Base-by-base conservation (phyloP, 148 eudicot species). In the Vaccinium vitisidaea region DNA sequence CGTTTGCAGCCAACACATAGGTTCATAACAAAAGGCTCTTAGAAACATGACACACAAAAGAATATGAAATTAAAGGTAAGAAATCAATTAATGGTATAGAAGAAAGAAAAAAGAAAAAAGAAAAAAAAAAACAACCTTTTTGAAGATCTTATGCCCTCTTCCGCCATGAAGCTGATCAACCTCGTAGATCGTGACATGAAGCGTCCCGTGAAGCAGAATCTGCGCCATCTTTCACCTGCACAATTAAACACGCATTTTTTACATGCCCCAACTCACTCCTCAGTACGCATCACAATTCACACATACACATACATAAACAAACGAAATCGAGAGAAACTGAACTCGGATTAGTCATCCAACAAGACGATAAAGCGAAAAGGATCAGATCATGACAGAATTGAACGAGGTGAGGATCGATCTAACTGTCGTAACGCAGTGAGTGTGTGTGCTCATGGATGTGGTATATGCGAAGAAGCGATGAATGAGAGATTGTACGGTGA, bases 121-220 rank as follows among this genome's bases (percentile, higher is more conserved):
- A 49, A 21, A 65, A 53, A 4, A 81, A 13, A 19, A 1, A 7
- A 23, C 70, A 84, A 95, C 98, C 97, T 93, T 94, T 56, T 90
- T 84, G 77, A 94, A 92, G 74, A 95, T 69, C 80, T 89, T 83
- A 5, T 85, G 89, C 3, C 88, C 87, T 13, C 85, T 87, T 8
- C 90, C 91, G n/a, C 50, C n/a, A 21, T 86, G 92, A n/a, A 95
- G 92, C 71, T 78, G 87, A 80, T 86, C 88, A 36, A 95, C 97
- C 87, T 95, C 97, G 63, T 23, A 93, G 79, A 95, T 89, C 18
- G 97, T 94, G 15, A 86, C 95, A 83, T 95, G 95, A 69, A 95
- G 91, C 49, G 97, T 95, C 23, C 98, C 98, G 84, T 95, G 98
- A 27, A 95, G 93, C 91, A 94, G 84, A 58, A 90, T 86, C 78